These are phyloP conservation scores for Pittosporum tobira DNA, from an alignment of 129 eudicot genomes.

Conservation along the genomic window DNA sequence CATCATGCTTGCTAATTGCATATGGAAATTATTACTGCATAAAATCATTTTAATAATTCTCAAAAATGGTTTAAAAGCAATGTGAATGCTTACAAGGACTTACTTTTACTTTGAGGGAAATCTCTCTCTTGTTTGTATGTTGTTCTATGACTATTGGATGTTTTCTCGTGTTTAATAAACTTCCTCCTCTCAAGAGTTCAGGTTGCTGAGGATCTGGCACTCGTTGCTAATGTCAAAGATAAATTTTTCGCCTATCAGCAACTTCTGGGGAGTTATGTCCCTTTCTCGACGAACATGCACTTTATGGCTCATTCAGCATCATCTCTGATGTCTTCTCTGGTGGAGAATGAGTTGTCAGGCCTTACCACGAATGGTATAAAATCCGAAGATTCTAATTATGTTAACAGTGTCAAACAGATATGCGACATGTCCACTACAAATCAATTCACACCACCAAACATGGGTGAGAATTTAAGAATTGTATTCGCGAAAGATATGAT, in stretches of 20 bases:
- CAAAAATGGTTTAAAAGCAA: background rate
- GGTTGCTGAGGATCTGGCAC: slow-evolving; percentile 58
- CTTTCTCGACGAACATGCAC: slow-evolving; percentile 16
- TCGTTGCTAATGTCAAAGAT: slow-evolving; percentile 42
- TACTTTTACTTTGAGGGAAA: background rate
- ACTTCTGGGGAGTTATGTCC: slow-evolving; percentile 10
- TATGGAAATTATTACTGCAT: background rate
- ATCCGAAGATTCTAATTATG: slow-evolving; percentile 25
- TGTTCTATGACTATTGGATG: background rate
- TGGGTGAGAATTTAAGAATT: slow-evolving; percentile 19
- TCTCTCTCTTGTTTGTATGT: background rate
- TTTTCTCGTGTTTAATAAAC: background rate
- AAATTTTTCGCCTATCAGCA: slow-evolving; percentile 28
- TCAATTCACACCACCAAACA: slow-evolving; percentile 19
- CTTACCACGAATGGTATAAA: slow-evolving; percentile 5
- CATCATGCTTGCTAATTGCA: background rate
- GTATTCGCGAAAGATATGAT: background rate
- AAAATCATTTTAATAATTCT: background rate
- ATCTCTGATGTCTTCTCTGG: slow-evolving; percentile 20
- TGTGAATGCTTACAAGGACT: background rate
- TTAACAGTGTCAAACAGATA: slow-evolving; percentile 14
- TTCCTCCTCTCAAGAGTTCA: slow-evolving; percentile 19
- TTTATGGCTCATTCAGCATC: slow-evolving; percentile 20
- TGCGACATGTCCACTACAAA: slow-evolving; percentile 12
- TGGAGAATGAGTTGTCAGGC: slow-evolving; percentile 23